Evolutionary conservation across 2,329 filamentous ascomycete genomes (phyloP).

Genomic region (Diaporthe aspalathi): DNA sequence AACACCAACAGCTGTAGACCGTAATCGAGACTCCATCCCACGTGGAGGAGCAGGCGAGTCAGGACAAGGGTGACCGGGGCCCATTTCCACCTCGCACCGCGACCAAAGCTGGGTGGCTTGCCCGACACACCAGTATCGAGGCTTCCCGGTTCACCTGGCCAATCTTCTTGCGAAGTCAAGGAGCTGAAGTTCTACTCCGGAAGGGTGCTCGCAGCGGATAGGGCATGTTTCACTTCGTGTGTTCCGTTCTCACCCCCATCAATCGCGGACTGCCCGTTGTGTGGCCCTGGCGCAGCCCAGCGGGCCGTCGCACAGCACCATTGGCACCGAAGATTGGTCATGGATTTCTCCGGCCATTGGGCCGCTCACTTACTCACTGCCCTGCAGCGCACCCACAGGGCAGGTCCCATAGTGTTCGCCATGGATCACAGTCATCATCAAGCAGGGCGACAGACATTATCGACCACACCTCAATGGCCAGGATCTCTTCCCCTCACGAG

Average conservation of each 20-base stretch:
- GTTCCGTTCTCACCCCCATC: background rate
- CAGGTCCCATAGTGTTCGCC: background rate
- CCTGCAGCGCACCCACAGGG: background rate
- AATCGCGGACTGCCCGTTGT: background rate
- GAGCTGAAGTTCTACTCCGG: background rate
- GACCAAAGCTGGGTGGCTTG: constrained; percentile 10
- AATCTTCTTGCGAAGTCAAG: background rate
- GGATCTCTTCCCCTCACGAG: constrained; percentile 1
- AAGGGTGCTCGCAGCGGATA: constrained; percentile 3
- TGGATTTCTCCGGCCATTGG: constrained; percentile 13
- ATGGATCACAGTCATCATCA: background rate
- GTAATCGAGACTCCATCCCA: constrained; percentile 20
- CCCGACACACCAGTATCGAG: background rate
- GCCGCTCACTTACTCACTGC: background rate
- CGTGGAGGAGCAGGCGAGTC: constrained; percentile 29
- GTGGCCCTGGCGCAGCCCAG: constrained; percentile 16
- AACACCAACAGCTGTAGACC: constrained; percentile 12
- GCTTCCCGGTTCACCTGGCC: background rate
- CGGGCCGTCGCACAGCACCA: constrained; percentile 2
- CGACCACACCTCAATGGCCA: background rate
- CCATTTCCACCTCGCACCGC: constrained; percentile 15
- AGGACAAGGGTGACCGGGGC: constrained; percentile 16
- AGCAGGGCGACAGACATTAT: constrained; percentile 5
- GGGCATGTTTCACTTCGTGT: constrained; percentile 9
- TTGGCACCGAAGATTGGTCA: background rate